Conservation (phyloP, 176 grass and related monocot species). For the Panicum miliaceum region DNA sequence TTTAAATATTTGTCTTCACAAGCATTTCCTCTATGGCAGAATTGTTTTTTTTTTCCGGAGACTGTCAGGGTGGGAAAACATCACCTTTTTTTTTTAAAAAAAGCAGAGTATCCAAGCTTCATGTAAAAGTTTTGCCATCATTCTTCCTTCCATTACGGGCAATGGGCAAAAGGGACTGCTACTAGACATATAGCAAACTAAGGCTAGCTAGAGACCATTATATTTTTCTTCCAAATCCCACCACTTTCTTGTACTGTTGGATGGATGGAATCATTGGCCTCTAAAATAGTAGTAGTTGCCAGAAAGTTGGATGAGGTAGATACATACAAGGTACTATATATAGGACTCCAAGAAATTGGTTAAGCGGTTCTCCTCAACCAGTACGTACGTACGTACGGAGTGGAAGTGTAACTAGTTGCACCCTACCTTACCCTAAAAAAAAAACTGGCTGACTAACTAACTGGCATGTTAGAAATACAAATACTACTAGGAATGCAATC, state of each 20-base stretch:
- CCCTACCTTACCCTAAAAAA: no score
- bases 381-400: not conserved
- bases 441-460: not conserved
- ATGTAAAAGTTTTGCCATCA: not conserved
- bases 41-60: no score
- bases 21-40: no score
- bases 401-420: no score
- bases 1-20: no score
- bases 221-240: not conserved
- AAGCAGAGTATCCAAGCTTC: no score
- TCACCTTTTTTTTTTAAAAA: no score
- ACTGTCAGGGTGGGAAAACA: no score
- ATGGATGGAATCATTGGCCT: not conserved
- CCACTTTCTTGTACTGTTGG: not conserved
- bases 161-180: not conserved
- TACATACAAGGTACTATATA: not conserved
- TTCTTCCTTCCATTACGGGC: conserved; percentile 7
- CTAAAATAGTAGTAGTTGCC: not conserved
- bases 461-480: not conserved
- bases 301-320: not conserved
- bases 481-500: no score
- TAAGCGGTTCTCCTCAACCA: not conserved
- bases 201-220: not conserved
- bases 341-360: not conserved
- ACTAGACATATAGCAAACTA: no score